Base-by-base conservation (phyloP, 345 rosid species). In the Moricandia moricandioides region DNA sequence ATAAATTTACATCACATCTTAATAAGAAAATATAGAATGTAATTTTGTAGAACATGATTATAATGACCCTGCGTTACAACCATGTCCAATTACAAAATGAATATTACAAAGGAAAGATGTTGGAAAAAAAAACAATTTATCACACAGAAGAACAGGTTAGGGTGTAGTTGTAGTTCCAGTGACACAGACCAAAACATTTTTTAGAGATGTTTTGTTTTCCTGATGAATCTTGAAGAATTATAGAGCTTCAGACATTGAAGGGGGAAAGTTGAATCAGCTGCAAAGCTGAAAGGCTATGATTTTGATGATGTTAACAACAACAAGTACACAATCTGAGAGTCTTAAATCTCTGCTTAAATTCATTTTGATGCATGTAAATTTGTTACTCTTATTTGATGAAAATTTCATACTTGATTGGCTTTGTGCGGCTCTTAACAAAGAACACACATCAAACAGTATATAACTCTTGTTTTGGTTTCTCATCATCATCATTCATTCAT, bases 191-290 rank as follows among this genome's bases (percentile, higher is more conserved):
- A 70, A n/a, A n/a, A n/a, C n/a, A n/a, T n/a, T n/a, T n/a, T n/a
- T n/a, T n/a, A n/a, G n/a, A n/a, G n/a, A n/a, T n/a, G n/a, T n/a
- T n/a, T n/a, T n/a, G n/a, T n/a, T n/a, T 13, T 45, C 17, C 12
- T 45, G 70, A 64, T 64, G 45, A 17, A 16, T 16, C 26, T 30
- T 75, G 70, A 65, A 84, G 86, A 69, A 40, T 85, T 81, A 86
- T 85, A 74, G 86, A 85, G 80, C 79, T 85, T 78, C 83, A 78
- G 62, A 81, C 86, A 27, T 73, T 83, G 60, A 87, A 85, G 63
- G 87, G 90, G 31, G n/a, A 83, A 71, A 69, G 85, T 85, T 4
- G 88, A 87, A 68, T 83, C 86, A 47, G 60, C 73, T 69, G 87
- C 85, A 78, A 82, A 75, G 83, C 73, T 82, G 24, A 80, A 82